Evolutionary conservation across 495 filamentous ascomycete genomes (phyloP).

Genomic region (Neurospora sp.): DNA sequence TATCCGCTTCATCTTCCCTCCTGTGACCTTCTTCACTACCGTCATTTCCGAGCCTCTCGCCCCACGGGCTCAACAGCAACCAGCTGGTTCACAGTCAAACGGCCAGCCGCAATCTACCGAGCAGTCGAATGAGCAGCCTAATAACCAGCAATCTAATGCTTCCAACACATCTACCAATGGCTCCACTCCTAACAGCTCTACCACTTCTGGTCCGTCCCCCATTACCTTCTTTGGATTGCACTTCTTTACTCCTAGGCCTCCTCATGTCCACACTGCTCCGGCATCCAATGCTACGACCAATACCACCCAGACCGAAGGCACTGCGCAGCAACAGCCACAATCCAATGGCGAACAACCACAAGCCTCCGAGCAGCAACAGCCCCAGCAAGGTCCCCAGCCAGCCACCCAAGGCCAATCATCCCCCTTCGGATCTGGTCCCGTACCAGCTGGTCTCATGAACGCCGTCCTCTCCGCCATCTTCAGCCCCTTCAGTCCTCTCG

Average conservation of each 20-base stretch:
- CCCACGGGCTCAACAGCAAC: not conserved
- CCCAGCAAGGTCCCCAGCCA: not conserved
- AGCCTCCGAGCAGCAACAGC: not conserved
- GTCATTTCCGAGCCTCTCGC: not conserved
- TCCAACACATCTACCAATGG: not conserved
- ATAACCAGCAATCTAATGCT: not conserved
- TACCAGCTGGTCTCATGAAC: not conserved
- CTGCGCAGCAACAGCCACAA: not conserved
- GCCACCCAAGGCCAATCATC: not conserved
- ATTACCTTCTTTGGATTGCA: slow-evolving; percentile 7
- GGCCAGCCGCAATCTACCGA: not conserved
- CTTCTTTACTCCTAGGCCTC: slow-evolving; percentile 1
- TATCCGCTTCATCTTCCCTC: slow-evolving; percentile 6
- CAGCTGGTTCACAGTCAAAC: not conserved
- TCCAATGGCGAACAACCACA: not conserved
- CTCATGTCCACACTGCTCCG: not conserved
- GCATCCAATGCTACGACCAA: not conserved
- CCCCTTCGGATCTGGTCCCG: not conserved
- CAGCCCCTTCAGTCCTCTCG: slow-evolving; percentile 40
- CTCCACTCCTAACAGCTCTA: not conserved
- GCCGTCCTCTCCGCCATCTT: slow-evolving; percentile 40
- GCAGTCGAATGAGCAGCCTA: not conserved
- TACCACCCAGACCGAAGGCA: not conserved
- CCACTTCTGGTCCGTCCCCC: not conserved
- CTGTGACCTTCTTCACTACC: slow-evolving; percentile 9